A percentile compares a stretch with the other conserved stretches of the same genome.
These are phyloP conservation scores for Salvia splendens DNA, from an alignment of 257 asterid genomes.

Conservation along the genomic window DNA sequence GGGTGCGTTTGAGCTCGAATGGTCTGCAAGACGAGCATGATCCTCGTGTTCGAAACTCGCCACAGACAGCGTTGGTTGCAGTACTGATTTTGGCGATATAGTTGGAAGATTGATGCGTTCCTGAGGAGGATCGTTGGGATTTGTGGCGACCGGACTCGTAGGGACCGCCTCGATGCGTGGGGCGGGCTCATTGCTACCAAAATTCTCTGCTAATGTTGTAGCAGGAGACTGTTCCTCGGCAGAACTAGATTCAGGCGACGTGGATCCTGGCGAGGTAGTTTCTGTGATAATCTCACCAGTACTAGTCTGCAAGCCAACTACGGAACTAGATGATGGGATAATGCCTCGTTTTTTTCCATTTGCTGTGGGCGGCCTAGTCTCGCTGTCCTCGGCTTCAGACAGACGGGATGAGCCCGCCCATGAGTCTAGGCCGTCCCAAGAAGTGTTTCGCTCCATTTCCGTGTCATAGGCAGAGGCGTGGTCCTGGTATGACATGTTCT, in stretches of 20 bases:
- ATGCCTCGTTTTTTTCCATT: neutral
- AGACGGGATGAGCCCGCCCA: slow-evolving; percentile 39
- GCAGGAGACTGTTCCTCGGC: no score
- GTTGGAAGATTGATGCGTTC: slow-evolving; percentile 32
- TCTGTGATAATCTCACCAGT: neutral
- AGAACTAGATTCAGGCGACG: no score
- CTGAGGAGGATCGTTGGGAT: slow-evolving; percentile 2
- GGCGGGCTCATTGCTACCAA: slow-evolving; percentile 23
- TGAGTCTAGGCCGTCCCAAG: slow-evolving; percentile 35
- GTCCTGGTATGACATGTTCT: slow-evolving; percentile 44
- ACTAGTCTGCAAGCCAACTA: slow-evolving; percentile 16
- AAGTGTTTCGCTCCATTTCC: slow-evolving; percentile 36
- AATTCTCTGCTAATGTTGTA: slow-evolving; percentile 13
- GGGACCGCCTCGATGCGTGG: slow-evolving; percentile 25
- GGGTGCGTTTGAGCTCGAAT: no score
- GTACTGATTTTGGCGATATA: slow-evolving; percentile 57
- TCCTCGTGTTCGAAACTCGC: slow-evolving; percentile 44
- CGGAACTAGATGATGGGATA: no score
- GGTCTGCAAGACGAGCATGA: slow-evolving; percentile 24
- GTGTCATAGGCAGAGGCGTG: slow-evolving; percentile 42
- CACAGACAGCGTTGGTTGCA: slow-evolving; percentile 47
- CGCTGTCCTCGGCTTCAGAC: slow-evolving; percentile 40
- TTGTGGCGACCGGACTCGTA: no score
- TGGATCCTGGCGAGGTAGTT: no score
- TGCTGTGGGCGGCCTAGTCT: slow-evolving; percentile 34